Percentiles rank a stretch among this genome's conserved stretches.
Evolutionary conservation across 148 eudicot species (phyloP).

Genomic region (Polygonum aviculare): DNA sequence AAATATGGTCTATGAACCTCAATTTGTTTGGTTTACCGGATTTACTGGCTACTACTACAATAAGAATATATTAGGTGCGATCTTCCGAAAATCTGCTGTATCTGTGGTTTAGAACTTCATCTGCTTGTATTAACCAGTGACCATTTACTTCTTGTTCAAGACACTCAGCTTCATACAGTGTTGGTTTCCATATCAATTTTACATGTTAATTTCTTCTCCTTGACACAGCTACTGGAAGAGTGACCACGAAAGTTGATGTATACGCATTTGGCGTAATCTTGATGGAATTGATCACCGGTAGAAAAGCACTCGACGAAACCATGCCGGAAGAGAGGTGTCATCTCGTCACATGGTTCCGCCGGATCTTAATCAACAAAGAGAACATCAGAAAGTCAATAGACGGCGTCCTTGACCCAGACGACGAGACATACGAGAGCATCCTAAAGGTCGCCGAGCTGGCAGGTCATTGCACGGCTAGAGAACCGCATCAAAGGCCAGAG

Average conservation of each 20-base stretch:
- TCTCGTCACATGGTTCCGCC: conserved; percentile 50
- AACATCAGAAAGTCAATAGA: conserved; percentile 29
- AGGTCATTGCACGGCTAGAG: conserved; percentile 49
- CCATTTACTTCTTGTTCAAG: background rate
- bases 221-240: conserved; percentile 52
- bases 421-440: conserved; percentile 37
- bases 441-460: conserved; percentile 46
- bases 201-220: background rate
- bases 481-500: conserved; percentile 43
- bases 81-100: background rate
- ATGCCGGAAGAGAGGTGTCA: conserved; percentile 42
- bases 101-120: too few relatives aligned
- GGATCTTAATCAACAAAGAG: conserved; percentile 32
- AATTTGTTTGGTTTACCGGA: background rate
- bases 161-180: background rate
- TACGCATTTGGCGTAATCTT: conserved; percentile 49
- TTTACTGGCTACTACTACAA: background rate
- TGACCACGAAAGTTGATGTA: conserved; percentile 50
- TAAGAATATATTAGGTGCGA: background rate
- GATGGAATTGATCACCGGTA: conserved; percentile 51
- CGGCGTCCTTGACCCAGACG: conserved; percentile 26
- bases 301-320: conserved; percentile 44
- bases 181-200: background rate
- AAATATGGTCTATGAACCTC: background rate
- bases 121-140: background rate